These are phyloP conservation scores for Saturnispora quitensis DNA, from an alignment of 805 yeast genomes.

Conservation along the genomic window DNA sequence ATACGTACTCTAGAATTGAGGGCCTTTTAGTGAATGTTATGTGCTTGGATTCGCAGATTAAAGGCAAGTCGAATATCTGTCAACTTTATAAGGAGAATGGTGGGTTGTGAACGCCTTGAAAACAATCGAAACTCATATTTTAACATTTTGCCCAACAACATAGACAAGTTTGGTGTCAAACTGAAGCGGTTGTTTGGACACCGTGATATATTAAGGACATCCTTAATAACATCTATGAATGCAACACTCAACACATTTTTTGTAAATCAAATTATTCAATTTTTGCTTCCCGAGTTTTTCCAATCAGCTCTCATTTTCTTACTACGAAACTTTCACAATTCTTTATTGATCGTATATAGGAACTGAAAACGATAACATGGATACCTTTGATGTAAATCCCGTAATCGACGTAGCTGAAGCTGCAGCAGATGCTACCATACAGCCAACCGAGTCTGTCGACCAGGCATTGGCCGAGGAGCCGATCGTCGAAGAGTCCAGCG, in stretches of 20 bases:
- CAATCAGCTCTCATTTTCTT: background rate
- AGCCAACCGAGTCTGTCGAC: background rate
- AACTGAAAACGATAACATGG: background rate
- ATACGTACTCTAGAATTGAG: no score
- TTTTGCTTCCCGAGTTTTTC: background rate
- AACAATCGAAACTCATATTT: no score
- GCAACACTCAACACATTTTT: background rate
- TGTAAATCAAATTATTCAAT: background rate
- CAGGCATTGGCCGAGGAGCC: background rate
- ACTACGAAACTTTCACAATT: background rate
- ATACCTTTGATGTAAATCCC: background rate
- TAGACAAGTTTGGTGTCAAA: background rate
- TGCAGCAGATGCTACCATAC: background rate
- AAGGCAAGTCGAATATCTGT: no score
- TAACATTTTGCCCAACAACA: background rate
- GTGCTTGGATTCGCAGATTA: no score
- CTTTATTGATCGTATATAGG: background rate
- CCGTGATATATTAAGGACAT: no score
- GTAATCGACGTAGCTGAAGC: conserved; percentile 1
- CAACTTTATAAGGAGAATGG: no score
- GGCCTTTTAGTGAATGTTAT: no score
- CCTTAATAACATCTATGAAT: no score
- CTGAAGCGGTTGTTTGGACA: background rate
- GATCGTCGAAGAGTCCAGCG: background rate
- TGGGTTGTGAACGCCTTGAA: no score